Evolutionary conservation across 257 asterid species (phyloP).

Genomic region (Nicotiana benthamiana): DNA sequence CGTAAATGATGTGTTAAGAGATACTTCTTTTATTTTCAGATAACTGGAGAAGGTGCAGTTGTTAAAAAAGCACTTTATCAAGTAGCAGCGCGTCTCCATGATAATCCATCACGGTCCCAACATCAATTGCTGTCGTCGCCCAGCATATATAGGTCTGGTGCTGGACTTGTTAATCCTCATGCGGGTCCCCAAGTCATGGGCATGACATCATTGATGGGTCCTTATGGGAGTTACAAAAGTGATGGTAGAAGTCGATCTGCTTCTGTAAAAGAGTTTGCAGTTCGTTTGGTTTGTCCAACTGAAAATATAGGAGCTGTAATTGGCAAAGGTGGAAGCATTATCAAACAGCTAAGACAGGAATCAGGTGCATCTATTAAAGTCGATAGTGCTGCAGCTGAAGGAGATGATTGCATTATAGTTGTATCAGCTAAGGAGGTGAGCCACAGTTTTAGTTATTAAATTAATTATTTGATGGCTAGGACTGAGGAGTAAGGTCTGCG

Average conservation of each 20-base stretch:
- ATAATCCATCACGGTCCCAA: constrained; percentile 81
- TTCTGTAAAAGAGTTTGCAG: constrained; percentile 47
- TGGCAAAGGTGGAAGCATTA: constrained; percentile 74
- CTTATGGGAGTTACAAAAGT: constrained; percentile 45
- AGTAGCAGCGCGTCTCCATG: constrained; percentile 65
- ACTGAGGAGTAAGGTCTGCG: too few species aligned
- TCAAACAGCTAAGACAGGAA: constrained; percentile 82
- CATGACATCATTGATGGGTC: constrained; percentile 45
- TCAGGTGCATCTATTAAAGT: constrained; percentile 76
- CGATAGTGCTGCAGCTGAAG: constrained; percentile 68
- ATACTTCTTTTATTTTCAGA: constrained; percentile 29
- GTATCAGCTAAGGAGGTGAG: constrained; percentile 81
- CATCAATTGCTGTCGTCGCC: constrained; percentile 52
- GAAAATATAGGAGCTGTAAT: constrained; percentile 83
- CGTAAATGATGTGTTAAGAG: not conserved
- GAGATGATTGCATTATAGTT: constrained; percentile 66
- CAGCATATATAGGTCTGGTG: constrained; percentile 68
- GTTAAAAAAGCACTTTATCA: constrained; percentile 68
- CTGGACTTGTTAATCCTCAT: constrained; percentile 42
- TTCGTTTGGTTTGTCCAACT: constrained; percentile 68
- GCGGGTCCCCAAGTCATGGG: constrained; percentile 40
- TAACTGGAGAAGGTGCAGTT: constrained; percentile 53
- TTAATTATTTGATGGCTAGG: not conserved
- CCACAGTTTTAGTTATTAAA: not conserved
- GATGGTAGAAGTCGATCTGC: constrained; percentile 42